Evolutionary conservation across 768 basidiomycete genomes (phyloP).

Genomic region (Jaapia argillacea): DNA sequence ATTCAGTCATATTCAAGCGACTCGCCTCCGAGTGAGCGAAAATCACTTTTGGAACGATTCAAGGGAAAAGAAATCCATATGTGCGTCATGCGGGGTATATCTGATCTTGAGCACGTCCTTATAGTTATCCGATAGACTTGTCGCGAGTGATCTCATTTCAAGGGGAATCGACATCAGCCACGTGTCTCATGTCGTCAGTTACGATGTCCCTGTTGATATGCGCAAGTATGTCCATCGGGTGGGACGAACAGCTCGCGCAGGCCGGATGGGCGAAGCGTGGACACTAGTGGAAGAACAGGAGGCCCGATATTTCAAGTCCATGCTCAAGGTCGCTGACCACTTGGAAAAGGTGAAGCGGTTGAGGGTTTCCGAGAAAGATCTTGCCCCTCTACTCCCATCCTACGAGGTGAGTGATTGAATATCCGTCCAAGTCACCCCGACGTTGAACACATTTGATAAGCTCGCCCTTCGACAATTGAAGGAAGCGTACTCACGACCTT

Average conservation of each 20-base stretch:
- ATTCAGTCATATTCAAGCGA: constrained; percentile 84
- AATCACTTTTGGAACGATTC: constrained; percentile 70
- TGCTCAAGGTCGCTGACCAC: constrained; percentile 68
- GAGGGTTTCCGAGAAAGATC: constrained; percentile 51
- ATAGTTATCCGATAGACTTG: constrained; percentile 40
- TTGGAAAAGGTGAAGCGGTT: constrained; percentile 58
- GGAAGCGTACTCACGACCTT: constrained; percentile 15
- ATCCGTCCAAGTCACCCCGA: neutral
- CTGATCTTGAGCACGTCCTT: constrained; percentile 1
- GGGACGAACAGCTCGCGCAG: constrained; percentile 92
- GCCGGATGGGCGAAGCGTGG: constrained; percentile 85
- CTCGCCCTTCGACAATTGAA: constrained; percentile 20
- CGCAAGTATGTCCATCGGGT: constrained; percentile 97
- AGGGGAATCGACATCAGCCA: constrained; percentile 93
- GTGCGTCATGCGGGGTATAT: constrained; percentile 32
- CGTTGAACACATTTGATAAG: neutral
- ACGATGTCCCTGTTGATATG: constrained; percentile 96
- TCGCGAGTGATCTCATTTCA: constrained; percentile 96
- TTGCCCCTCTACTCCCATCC: constrained; percentile 38
- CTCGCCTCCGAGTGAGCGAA: constrained; percentile 62
- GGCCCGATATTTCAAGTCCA: constrained; percentile 80
- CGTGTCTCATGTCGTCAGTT: constrained; percentile 89
- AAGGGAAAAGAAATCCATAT: constrained; percentile 73
- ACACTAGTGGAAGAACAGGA: constrained; percentile 92
- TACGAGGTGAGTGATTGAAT: constrained; percentile 51